Evolutionary conservation across 1,139 yeast species (phyloP).

Genomic region (Spathaspora sp.): DNA sequence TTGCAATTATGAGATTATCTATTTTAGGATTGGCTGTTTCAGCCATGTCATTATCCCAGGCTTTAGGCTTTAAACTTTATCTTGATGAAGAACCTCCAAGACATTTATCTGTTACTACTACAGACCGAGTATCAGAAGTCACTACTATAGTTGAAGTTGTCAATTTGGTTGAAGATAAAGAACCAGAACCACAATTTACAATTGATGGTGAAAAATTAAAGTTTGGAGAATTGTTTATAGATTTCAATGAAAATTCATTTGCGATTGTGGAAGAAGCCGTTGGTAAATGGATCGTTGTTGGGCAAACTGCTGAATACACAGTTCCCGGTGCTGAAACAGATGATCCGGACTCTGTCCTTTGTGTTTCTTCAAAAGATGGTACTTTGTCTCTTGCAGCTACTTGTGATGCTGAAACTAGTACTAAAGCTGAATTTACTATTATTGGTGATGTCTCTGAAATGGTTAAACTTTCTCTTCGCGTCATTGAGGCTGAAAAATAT

Average conservation of each 20-base stretch:
- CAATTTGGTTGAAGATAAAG: no score
- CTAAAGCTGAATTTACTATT: neutral
- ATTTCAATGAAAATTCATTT: neutral
- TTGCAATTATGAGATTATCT: conserved; percentile 1
- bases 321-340: no score
- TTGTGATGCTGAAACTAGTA: neutral
- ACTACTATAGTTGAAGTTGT: no score
- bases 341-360: no score
- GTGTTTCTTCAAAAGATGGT: no score
- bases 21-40: neutral
- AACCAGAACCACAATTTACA: neutral
- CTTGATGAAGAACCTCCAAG: neutral
- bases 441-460: no score
- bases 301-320: no score
- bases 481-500: no score
- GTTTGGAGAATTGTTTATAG: neutral
- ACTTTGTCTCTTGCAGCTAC: no score
- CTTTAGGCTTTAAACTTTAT: neutral
- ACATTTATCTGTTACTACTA: no score
- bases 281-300: neutral
- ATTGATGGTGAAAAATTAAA: neutral
- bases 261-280: neutral
- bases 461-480: no score
- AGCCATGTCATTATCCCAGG: neutral
- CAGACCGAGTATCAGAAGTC: no score